Evolutionary conservation across 495 filamentous ascomycete genomes (phyloP), one percentile per base, ranked within the genome.

Genomic region (Trichocladium antarcticum): DNA sequence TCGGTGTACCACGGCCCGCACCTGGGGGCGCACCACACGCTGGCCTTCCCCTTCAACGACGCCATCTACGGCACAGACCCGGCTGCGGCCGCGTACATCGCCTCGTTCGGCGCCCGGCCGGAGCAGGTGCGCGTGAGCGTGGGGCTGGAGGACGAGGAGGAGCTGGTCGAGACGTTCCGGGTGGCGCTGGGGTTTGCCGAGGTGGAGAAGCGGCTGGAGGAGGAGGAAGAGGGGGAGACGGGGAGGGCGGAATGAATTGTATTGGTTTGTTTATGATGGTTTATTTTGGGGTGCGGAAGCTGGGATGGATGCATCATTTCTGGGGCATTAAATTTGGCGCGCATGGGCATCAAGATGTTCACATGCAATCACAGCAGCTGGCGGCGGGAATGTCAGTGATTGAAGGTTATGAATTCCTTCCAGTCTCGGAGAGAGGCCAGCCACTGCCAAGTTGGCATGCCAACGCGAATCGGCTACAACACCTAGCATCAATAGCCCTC

Each of bases 1-100:
- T 48, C 62, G 16, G 56, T 75, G 24, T 64, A 68, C 51, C 57
- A 64, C 14, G 68, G 70, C 8, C 73, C 72, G 1, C 70, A 74
- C 55, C 53, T 75, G 2, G 73, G 73, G 0, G 73, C 70, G 16
- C 68, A 74, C 56, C 53, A 65, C 43, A 74, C 71, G 6, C 49
- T 75, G 1, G 60, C 58, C 1, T 35, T 73, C 28, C 56, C 68
- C 10, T 74, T 69, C 54, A 68, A 66, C 42, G 65, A 61, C 15
- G 44, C 47, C 9, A 40, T 68, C 10, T 72, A 67, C 57, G 63
- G 60, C 7, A 56, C 53, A 12, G 38, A 59, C 12, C 32, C 50
- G 9, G 59, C 57, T 7, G 42, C 39, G 6, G 39, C 41, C 0
- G 52, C 46, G 2, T 59, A 61, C 15, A 51, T 65, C 35, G 60